Percentiles rank a stretch among this genome's conserved stretches.
phyloP scores from a whole-genome alignment of 176 grass and related monocot genomes.

The Oryza glaberrima region DNA sequence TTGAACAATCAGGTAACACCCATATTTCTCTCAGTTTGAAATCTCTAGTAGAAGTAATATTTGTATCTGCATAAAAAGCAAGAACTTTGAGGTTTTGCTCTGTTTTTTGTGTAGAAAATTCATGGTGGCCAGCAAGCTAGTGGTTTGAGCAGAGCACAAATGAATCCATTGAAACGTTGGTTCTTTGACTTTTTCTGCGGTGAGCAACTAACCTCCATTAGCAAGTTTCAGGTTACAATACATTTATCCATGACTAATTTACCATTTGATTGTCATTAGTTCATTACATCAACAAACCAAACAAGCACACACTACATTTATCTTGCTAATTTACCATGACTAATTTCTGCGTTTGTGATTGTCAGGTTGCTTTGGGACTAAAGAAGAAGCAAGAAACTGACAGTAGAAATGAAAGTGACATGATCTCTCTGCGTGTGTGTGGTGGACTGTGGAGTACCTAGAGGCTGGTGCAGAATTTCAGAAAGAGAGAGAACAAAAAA shows the following conservation, averaged over 20 bases:
- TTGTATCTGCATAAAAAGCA: neutral
- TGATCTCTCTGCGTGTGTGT: too few species aligned
- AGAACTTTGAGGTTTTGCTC: neutral
- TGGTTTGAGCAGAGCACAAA: slow-evolving; percentile 2
- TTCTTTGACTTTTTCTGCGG: slow-evolving; percentile 35
- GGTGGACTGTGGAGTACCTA: neutral
- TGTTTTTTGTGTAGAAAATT: slow-evolving; percentile 15
- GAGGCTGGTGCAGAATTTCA: neutral
- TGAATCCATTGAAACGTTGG: slow-evolving; percentile 35
- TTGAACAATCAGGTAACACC: slow-evolving; percentile 34
- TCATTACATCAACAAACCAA: too few species aligned
- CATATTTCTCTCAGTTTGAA: slow-evolving; percentile 8
- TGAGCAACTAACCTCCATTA: neutral
- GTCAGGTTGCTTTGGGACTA: slow-evolving; percentile 53
- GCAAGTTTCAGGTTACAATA: neutral
- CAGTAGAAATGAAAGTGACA: neutral
- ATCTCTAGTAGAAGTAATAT: neutral
- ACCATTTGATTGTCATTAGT: neutral
- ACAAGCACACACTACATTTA: too few species aligned
- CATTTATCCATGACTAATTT: neutral
- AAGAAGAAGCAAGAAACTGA: slow-evolving; percentile 35
- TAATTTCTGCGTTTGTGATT: neutral
- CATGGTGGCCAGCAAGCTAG: neutral
- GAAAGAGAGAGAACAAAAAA: neutral
- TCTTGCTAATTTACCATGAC: too few species aligned